phyloP scores from a whole-genome alignment of 495 filamentous ascomycete genomes.

The Apiosordaria backusii region DNA sequence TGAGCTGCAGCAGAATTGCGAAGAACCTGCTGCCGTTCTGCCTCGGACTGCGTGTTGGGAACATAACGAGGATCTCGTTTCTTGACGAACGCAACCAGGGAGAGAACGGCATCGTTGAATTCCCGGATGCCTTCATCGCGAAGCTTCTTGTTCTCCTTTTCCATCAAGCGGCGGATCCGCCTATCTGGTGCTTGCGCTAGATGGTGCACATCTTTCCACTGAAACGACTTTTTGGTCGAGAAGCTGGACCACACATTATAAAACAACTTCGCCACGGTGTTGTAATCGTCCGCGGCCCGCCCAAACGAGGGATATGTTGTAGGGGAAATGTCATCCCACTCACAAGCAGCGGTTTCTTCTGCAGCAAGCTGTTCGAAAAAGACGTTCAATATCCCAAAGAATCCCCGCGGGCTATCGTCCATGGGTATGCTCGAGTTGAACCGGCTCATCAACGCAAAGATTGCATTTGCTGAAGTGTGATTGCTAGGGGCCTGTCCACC shows the following conservation, averaged over 20 bases:
- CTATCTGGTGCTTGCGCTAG: slow-evolving; percentile 85
- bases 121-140: slow-evolving; percentile 78
- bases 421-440: slow-evolving; percentile 76
- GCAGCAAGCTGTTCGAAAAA: slow-evolving; percentile 76
- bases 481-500: slow-evolving; percentile 60
- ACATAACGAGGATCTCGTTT: slow-evolving; percentile 89
- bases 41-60: slow-evolving; percentile 61
- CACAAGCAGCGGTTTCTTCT: slow-evolving; percentile 71
- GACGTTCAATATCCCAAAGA: slow-evolving; percentile 71
- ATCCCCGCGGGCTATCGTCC: slow-evolving; percentile 71
- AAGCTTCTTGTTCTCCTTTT: slow-evolving; percentile 89
- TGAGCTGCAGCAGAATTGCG: slow-evolving; percentile 78
- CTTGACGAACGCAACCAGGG: slow-evolving; percentile 83
- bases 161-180: slow-evolving; percentile 76
- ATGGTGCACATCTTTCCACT: slow-evolving; percentile 83
- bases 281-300: slow-evolving; percentile 59
- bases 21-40: slow-evolving; percentile 72
- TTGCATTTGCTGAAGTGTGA: slow-evolving; percentile 73
- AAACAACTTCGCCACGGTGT: slow-evolving; percentile 70
- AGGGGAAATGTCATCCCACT: slow-evolving; percentile 55
- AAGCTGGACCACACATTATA: slow-evolving; percentile 82
- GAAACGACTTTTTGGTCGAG: slow-evolving; percentile 76
- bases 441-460: slow-evolving; percentile 66
- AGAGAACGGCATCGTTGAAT: slow-evolving; percentile 88
- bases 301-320: slow-evolving; percentile 80